Evolutionary conservation across 192 early-diverging fungal genomes (phyloP).

Genomic region (Coemansia sp.): DNA sequence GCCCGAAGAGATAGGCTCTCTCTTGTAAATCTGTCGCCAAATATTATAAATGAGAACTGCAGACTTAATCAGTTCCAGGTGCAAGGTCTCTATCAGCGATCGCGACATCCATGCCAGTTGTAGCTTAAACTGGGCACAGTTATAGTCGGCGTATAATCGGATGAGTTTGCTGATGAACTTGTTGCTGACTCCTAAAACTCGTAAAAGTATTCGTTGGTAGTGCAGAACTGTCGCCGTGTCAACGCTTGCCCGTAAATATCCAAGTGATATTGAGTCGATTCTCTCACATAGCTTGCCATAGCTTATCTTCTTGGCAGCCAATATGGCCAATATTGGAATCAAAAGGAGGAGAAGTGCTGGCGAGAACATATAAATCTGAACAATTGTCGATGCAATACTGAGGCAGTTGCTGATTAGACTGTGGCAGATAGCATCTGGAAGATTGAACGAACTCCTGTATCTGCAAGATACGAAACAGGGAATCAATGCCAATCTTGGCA

Average conservation of each 20-base stretch:
- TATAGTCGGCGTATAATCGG: not conserved
- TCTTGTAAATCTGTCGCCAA: slow-evolving; percentile 1
- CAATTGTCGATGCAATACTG: not conserved
- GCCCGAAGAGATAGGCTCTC: slow-evolving; percentile 1
- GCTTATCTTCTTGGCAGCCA: not conserved
- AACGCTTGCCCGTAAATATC: not conserved
- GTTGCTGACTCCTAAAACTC: slow-evolving; percentile 6
- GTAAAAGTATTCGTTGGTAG: slow-evolving; percentile 1
- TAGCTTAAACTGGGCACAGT: too few relatives aligned
- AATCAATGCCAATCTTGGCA: too few relatives aligned
- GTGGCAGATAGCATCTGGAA: not conserved
- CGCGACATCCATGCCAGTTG: not conserved
- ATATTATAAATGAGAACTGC: slow-evolving; percentile 6
- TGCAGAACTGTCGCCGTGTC: not conserved
- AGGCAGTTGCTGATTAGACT: not conserved
- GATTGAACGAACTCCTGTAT: not conserved
- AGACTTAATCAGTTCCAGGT: not conserved
- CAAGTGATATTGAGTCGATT: too few relatives aligned
- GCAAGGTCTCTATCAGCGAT: not conserved
- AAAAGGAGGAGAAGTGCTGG: slow-evolving; percentile 1
- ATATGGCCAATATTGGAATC: not conserved
- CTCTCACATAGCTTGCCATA: not conserved
- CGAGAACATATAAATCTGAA: slow-evolving; percentile 6
- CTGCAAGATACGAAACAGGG: too few relatives aligned
- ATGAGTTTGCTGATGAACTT: not conserved